Conservation (phyloP, 345 rosid species). For the Trapa bicornis region DNA sequence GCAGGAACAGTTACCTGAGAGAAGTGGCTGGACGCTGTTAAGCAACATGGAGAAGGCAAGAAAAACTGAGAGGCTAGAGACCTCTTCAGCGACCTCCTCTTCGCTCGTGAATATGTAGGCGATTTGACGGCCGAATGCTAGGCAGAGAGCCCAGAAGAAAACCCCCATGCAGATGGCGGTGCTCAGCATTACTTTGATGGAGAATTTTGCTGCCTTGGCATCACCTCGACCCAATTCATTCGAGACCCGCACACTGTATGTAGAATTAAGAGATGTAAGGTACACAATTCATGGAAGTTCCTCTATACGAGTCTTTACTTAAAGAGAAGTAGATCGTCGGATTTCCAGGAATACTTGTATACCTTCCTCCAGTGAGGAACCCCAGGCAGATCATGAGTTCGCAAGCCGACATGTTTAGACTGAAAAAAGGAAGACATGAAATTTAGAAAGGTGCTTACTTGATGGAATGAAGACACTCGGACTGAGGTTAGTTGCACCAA, state of each 20-base stretch:
- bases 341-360: no score
- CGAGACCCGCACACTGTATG: conserved; percentile 32
- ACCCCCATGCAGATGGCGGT: conserved; percentile 18
- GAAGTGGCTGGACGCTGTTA: conserved; percentile 28
- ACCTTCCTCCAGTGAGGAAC: conserved; percentile 23
- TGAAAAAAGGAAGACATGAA: conserved; percentile 5
- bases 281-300: not conserved
- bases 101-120: conserved; percentile 19
- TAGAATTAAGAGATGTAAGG: not conserved
- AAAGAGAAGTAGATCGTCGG: not conserved
- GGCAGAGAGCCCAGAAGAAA: conserved; percentile 21
- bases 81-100: conserved; percentile 18
- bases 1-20: conserved; percentile 13
- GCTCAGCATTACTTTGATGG: conserved; percentile 17
- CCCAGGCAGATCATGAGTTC: conserved; percentile 29
- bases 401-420: conserved; percentile 28
- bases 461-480: not conserved
- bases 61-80: conserved; percentile 20
- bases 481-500: not conserved
- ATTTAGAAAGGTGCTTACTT: no score
- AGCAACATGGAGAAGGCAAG: conserved; percentile 30
- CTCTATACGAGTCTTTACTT: not conserved
- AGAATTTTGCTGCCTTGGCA: conserved; percentile 23
- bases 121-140: conserved; percentile 17
- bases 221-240: conserved; percentile 39